These are phyloP conservation scores for Aspergillus sclerotialis DNA, from an alignment of 2,329 filamentous ascomycete species.

Conservation along the genomic window DNA sequence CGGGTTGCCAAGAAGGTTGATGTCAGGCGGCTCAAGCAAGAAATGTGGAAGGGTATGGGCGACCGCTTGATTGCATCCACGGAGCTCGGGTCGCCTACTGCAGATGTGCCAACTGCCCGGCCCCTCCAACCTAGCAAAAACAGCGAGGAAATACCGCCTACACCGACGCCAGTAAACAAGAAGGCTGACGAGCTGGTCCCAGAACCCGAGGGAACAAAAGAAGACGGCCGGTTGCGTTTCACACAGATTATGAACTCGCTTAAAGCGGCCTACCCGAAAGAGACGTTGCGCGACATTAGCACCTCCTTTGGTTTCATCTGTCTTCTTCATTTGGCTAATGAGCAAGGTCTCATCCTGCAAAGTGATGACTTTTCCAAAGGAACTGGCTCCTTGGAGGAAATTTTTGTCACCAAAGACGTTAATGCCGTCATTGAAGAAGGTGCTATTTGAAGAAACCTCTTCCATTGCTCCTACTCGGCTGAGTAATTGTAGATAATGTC, in stretches of 20 bases:
- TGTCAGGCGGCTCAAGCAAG: conserved; percentile 56
- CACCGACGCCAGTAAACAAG: conserved; percentile 23
- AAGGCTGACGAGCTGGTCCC: conserved; percentile 17
- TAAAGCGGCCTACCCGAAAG: conserved; percentile 75
- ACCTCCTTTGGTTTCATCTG: conserved; percentile 93
- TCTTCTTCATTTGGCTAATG: conserved; percentile 82
- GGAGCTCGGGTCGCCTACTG: conserved; percentile 24
- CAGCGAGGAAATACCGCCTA: conserved; percentile 18
- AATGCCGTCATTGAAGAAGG: conserved; percentile 34
- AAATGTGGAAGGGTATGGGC: conserved; percentile 59
- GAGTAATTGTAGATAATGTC: too few relatives aligned
- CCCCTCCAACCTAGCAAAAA: conserved; percentile 5
- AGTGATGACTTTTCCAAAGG: conserved; percentile 42
- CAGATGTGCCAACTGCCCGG: conserved; percentile 16
- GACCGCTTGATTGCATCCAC: conserved; percentile 33
- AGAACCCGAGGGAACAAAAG: conserved; percentile 31
- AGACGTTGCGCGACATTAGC: conserved; percentile 86
- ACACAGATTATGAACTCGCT: conserved; percentile 87
- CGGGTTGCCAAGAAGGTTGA: conserved; percentile 62
- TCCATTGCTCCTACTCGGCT: not conserved
- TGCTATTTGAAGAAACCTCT: conserved; percentile 13
- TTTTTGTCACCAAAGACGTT: conserved; percentile 34
- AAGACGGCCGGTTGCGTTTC: conserved; percentile 63
- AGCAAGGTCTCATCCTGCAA: conserved; percentile 76
- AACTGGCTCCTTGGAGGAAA: conserved; percentile 34